Conservation (phyloP, 306 rosid species). For the Medicago ruthenica region DNA sequence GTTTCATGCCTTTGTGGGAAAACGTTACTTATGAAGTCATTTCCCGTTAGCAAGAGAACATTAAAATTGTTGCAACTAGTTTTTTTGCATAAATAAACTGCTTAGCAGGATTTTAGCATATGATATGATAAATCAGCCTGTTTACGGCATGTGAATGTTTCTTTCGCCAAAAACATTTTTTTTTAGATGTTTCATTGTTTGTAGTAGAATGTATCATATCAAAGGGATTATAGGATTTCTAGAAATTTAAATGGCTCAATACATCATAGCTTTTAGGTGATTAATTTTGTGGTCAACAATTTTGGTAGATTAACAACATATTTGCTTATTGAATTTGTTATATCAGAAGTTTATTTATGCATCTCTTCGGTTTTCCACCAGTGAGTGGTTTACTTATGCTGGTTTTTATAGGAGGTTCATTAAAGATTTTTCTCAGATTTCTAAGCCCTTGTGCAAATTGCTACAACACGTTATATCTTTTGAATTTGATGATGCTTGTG, state of each 20-base stretch:
- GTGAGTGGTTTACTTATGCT: too few species aligned
- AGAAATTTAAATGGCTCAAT: not conserved
- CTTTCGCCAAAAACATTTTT: too few species aligned
- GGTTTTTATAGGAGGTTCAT: too few species aligned
- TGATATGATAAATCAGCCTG: not conserved
- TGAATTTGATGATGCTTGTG: too few species aligned
- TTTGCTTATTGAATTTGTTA: not conserved
- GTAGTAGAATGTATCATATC: not conserved
- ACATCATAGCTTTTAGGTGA: not conserved
- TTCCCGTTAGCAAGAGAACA: not conserved
- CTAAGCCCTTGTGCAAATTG: too few species aligned
- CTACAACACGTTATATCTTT: too few species aligned
- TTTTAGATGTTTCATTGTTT: too few species aligned
- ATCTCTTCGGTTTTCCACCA: too few species aligned
- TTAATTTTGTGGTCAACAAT: not conserved
- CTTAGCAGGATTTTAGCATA: not conserved
- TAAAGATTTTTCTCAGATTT: too few species aligned
- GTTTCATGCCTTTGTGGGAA: constrained; percentile 1
- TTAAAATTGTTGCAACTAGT: not conserved
- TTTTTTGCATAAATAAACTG: not conserved
- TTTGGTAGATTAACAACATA: not conserved
- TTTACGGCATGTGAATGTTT: not conserved
- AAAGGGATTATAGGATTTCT: not conserved
- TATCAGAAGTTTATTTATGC: not conserved
- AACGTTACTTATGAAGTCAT: not conserved